Conservation (phyloP, 169 alveolate genomes). For the Plasmodium gonderi region DNA sequence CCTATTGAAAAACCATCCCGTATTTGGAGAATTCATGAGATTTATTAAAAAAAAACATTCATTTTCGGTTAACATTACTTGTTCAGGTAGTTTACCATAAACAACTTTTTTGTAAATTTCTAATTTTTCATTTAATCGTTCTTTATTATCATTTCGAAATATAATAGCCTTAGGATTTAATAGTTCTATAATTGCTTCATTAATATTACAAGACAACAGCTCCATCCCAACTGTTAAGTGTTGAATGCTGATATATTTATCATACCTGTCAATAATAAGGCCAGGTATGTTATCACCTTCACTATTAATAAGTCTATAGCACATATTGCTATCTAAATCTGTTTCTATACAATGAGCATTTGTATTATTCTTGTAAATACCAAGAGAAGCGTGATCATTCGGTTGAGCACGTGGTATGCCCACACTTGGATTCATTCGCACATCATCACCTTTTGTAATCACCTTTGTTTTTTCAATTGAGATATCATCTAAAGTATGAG, state of each 20-base stretch:
- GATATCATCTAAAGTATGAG: not conserved
- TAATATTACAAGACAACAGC: constrained; percentile 47
- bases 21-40: constrained; percentile 53
- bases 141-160: constrained; percentile 70
- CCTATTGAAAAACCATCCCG: constrained; percentile 72
- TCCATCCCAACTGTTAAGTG: constrained; percentile 60
- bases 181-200: constrained; percentile 52
- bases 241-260: constrained; percentile 17
- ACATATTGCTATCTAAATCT: not conserved
- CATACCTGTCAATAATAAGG: constrained; percentile 73
- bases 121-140: constrained; percentile 64
- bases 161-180: constrained; percentile 63
- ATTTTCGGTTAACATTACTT: constrained; percentile 59
- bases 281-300: constrained; percentile 81
- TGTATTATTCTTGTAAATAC: too few relatives aligned
- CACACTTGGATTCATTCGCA: too few relatives aligned
- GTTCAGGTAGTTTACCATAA: constrained; percentile 55
- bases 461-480: too few relatives aligned
- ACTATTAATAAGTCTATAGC: constrained; percentile 75
- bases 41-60: constrained; percentile 42
- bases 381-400: too few relatives aligned
- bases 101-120: constrained; percentile 60
- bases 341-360: too few relatives aligned
- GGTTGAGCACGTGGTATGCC: too few relatives aligned
- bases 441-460: too few relatives aligned